Base-by-base conservation (phyloP, 2,329 filamentous ascomycete genomes). In the Davidsoniella neocaledoniae region DNA sequence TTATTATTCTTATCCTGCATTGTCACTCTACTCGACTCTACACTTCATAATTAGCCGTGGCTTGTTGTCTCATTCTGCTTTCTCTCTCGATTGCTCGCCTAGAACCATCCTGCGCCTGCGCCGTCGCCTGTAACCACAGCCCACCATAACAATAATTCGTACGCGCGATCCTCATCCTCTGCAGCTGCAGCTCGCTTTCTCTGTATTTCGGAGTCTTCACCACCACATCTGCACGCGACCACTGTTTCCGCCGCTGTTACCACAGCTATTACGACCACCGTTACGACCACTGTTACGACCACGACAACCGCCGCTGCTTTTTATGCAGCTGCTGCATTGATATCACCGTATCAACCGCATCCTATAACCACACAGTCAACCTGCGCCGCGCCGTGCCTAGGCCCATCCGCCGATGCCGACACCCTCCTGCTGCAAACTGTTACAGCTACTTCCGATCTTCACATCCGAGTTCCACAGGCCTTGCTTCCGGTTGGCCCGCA, bases 141-240 rank as follows among this genome's bases (percentile, higher is more conserved):
- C 17, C 29, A 46, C 17, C 44, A 17, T 38, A 33, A 25, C 44
- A 37, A 39, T 8, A 46, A 26, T 23, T 7, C 16, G 44, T 25
- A 39, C 44, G 44, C 44, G 19, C 29, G 33, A 46, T 39, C 33
- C 43, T 44, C 33, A 46, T 39, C 33, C 43, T 49, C 33, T 23
- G 26, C 40, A 37, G 26, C 17, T 29, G 39, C 26, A 43, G 21
- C 29, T 23, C 29, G 5, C 8, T 38, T 36, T 23, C 12, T 8
- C 19, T 25, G 33, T 23, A 19, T 38, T 23, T 33, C 44, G 6
- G 38, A 39, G 43, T 19, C 36, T 29, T 38, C 36, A 40, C 4
- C 46, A 41, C 5, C 46, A 48, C 38, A 33, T 12, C 8, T 33
- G 29, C 29, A 33, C 12, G 29, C 12, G 29, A 33, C 46, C 21